Conservation (phyloP, 176 grass and related monocot species). For the Hordeum marinum region DNA sequence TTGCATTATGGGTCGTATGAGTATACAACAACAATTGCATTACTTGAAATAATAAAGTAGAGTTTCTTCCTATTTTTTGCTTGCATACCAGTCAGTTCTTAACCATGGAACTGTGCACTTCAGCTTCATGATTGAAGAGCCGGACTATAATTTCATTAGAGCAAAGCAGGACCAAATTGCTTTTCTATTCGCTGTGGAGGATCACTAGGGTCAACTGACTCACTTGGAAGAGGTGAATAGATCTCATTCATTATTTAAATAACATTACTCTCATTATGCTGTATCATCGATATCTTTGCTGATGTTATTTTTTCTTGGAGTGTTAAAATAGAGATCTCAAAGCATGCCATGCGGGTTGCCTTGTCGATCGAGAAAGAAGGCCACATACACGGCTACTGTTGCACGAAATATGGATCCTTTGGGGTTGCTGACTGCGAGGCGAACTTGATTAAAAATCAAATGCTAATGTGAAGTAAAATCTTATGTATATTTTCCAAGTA, state of each 20-base stretch:
- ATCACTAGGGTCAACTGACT: no score
- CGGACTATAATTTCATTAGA: slow-evolving; percentile 71
- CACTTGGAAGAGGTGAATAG: no score
- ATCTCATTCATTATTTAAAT: no score
- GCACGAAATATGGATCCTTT: no score
- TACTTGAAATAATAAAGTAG: neutral
- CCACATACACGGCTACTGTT: no score
- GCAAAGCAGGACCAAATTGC: slow-evolving; percentile 53
- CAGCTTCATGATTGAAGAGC: slow-evolving; percentile 60
- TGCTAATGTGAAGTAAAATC: neutral
- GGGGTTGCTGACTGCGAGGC: slow-evolving; percentile 47
- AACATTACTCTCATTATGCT: no score
- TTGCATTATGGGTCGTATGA: neutral
- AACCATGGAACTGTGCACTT: neutral
- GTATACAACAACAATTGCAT: neutral
- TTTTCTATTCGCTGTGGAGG: slow-evolving; percentile 66
- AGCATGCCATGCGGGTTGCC: no score
- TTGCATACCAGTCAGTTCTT: slow-evolving; percentile 8
- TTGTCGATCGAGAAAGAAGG: no score
- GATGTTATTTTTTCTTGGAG: no score
- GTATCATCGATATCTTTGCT: no score
- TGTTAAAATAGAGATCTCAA: no score
- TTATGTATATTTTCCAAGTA: no score
- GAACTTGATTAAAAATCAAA: slow-evolving; percentile 47
- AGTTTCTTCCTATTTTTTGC: neutral